Evolutionary conservation across 768 basidiomycete species (phyloP), one percentile per base, ranked within the genome.

Genomic region (Pleurotus djamor): DNA sequence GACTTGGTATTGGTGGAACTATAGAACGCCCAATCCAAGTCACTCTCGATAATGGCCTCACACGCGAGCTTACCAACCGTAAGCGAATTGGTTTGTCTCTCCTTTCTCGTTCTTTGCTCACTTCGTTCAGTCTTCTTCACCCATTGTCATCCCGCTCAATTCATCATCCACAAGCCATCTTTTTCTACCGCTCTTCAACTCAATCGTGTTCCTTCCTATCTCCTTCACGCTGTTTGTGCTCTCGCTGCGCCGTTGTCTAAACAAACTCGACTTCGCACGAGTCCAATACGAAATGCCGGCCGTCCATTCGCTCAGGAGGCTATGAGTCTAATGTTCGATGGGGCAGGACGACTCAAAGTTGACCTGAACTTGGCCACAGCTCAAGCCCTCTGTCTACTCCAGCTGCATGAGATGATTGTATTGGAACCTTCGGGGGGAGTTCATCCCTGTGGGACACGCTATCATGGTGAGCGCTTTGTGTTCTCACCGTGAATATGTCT

Each of bases 101-200:
- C 41, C 52, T 48, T 49, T 55, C 57, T 49, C 58, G 57, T 36
- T 35, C 56, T 48, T 35, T 38, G 45, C 59, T 61, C 61, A 55
- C 57, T 49, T 58, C 61, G 52, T 61, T 54, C 58, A 92, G 91
- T 92, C 8, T 92, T 92, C 71, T 92, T 93, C 69, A 81, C 91
- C 28, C 89, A 89, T 69, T 88, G 87, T 64, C 89, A 92, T 67
- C 91, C 91, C 21, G 84, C 86, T 61, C 83, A 88, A 38, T 80
- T 86, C 64, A 79, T 92, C 61, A 82, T 94, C 48, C 92, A 94
- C 72, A 89, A 89, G 55, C 87, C 92, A 17, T 85, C 87, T 6
- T 94, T 94, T 65, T 78, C 86, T 21, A 78, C 84, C 1, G 78
- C 82, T 35, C 81, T 94, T 6, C 82, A 83, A 58, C 83, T 84